Evolutionary conservation across 371 early-diverging fungal genomes (phyloP).

Genomic region (Umbelopsis sp.): DNA sequence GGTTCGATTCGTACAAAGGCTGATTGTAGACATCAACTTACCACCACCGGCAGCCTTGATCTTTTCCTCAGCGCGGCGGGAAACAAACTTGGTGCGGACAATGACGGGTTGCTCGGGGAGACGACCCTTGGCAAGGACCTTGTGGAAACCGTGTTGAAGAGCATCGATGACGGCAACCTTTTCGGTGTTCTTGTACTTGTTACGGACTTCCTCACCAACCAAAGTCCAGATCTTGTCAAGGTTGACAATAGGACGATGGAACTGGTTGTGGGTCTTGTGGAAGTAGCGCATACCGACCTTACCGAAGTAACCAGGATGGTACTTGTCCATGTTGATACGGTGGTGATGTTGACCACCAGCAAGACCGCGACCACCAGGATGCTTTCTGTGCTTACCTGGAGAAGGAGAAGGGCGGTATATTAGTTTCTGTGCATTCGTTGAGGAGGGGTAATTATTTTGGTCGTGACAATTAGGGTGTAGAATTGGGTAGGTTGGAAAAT

Average conservation of each 20-base stretch:
- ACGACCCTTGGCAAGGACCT: slow-evolving; percentile 97
- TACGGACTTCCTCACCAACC: slow-evolving; percentile 90
- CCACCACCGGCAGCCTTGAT: slow-evolving; percentile 98
- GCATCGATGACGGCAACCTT: slow-evolving; percentile 95
- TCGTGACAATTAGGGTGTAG: too few species aligned
- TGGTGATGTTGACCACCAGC: slow-evolving; percentile 99
- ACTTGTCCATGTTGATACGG: slow-evolving; percentile 99
- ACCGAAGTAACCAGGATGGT: slow-evolving; percentile 99
- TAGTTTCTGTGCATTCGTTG: neutral
- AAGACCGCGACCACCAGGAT: slow-evolving; percentile 99
- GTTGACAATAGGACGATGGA: slow-evolving; percentile 91
- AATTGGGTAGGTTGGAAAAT: neutral
- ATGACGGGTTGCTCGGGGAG: slow-evolving; percentile 93
- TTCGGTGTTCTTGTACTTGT: slow-evolving; percentile 87
- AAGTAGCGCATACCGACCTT: slow-evolving; percentile 99
- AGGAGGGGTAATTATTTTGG: neutral
- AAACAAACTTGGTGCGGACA: slow-evolving; percentile 97
- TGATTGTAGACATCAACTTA: slow-evolving; percentile 19
- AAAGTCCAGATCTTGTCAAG: slow-evolving; percentile 95
- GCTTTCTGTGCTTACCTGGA: slow-evolving; percentile 99
- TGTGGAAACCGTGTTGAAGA: slow-evolving; percentile 92
- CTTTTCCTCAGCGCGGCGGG: slow-evolving; percentile 96
- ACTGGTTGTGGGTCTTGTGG: slow-evolving; percentile 95
- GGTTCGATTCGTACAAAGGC: neutral
- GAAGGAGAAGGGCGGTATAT: neutral